A percentile compares a stretch with the other conserved stretches of the same genome.
These are phyloP conservation scores for Sporodiniella umbellata DNA, from an alignment of 371 early-diverging fungal species.

Conservation along the genomic window DNA sequence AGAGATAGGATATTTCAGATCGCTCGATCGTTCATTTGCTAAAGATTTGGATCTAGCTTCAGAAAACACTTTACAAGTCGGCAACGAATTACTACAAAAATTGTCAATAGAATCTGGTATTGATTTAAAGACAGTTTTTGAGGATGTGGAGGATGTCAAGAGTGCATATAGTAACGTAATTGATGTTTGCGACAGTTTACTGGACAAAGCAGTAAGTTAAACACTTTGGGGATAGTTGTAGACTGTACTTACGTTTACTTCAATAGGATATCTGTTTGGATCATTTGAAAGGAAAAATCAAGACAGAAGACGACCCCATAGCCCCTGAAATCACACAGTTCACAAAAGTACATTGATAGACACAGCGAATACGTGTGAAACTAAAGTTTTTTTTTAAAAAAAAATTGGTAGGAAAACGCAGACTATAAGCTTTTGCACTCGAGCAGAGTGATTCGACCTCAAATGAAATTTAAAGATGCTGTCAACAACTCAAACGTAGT, in stretches of 20 bases:
- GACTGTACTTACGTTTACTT: not conserved
- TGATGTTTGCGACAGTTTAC: constrained; percentile 78
- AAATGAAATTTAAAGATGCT: constrained; percentile 79
- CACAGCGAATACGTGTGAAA: too few species aligned
- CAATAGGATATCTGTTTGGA: constrained; percentile 52
- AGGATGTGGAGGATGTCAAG: constrained; percentile 68
- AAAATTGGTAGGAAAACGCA: constrained; percentile 25
- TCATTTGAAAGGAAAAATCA: constrained; percentile 50
- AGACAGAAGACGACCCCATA: constrained; percentile 27
- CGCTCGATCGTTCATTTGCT: constrained; percentile 63
- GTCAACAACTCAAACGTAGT: constrained; percentile 78
- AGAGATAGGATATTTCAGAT: constrained; percentile 71
- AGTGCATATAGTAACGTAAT: constrained; percentile 64
- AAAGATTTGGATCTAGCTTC: constrained; percentile 50
- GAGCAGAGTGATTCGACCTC: constrained; percentile 79
- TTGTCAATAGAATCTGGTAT: constrained; percentile 35
- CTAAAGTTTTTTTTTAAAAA: not conserved
- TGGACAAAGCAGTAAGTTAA: constrained; percentile 75
- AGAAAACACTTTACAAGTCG: constrained; percentile 48
- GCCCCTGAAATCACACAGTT: constrained; percentile 57
- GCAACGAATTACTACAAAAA: constrained; percentile 57
- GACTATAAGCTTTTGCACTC: constrained; percentile 70
- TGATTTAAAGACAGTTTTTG: constrained; percentile 18
- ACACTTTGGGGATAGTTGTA: not conserved
- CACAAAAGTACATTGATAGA: constrained; percentile 42